These are phyloP conservation scores for Perkinsus olseni DNA, from an alignment of 169 alveolate genomes.

Conservation along the genomic window DNA sequence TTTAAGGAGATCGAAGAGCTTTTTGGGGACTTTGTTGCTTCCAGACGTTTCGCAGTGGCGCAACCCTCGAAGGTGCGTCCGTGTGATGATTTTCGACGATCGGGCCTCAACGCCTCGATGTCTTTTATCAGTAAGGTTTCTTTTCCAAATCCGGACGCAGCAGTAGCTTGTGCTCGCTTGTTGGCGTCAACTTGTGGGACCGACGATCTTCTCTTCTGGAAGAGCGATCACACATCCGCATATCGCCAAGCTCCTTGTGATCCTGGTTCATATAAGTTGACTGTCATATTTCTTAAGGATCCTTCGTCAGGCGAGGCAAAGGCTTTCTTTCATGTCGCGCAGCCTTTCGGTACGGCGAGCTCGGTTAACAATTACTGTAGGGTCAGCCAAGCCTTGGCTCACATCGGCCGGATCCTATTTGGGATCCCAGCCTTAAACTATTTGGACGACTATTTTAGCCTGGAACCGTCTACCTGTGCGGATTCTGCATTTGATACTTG, in stretches of 20 bases:
- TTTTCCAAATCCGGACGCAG: not conserved
- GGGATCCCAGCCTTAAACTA: not conserved
- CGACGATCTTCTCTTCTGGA: not conserved
- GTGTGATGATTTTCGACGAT: not conserved
- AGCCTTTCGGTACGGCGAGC: not conserved
- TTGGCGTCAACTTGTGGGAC: not conserved
- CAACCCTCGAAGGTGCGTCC: not conserved
- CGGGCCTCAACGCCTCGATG: not conserved
- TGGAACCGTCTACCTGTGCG: not conserved
- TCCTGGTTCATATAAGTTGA: not conserved
- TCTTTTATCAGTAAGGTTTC: not conserved
- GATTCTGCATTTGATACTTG: not conserved
- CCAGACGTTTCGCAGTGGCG: not conserved
- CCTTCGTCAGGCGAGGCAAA: not conserved
- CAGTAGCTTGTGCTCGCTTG: not conserved
- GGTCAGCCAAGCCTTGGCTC: not conserved
- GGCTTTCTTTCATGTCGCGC: not conserved
- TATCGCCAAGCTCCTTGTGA: not conserved
- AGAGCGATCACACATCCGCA: not conserved
- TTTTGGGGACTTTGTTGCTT: not conserved
- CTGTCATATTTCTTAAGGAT: not conserved
- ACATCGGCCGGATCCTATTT: not conserved
- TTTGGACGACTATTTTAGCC: not conserved
- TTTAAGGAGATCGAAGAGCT: not conserved
- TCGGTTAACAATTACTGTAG: not conserved